Base-by-base conservation (phyloP, 1,284 basidiomycete species). In the Moesziomyces globuligerus region DNA sequence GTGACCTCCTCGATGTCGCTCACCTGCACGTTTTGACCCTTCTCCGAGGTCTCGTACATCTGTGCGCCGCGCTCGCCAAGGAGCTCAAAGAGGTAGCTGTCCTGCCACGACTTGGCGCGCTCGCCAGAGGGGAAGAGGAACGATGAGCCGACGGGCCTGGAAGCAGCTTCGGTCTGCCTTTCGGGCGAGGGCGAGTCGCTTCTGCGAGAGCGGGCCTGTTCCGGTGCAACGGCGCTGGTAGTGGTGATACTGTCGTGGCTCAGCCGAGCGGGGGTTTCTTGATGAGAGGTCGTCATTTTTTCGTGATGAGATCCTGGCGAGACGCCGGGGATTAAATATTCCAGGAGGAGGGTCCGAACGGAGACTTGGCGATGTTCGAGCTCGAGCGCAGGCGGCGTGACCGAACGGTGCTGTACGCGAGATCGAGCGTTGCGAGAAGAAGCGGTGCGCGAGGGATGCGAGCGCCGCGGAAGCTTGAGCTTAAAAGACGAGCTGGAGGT, bases 51-150 rank as follows among this genome's bases (percentile, higher is more conserved):
- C 32, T 67, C 50, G 54, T 67, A 50, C 64, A 62, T 62, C 34
- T 55, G 47, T 4, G 56, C 55, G 28, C 58, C 50, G 24, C 42
- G 51, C 43, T 72, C 55, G 13, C 58, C 68, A 23, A 67, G 51
- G 21, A 67, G 48, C 45, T 72, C 69, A 36, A 72, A 72, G 23
- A 72, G 55, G 45, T 67, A 72, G 45, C 50, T 55, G 44, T 71
- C 68, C 49, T 71, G 68, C 68, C 68, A 71, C 26, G 53, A 52
- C 41, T 72, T 72, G 21, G 64, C 64, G 11, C 59, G 48, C 25
- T 67, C 69, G 34, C 69, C 64, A 4, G 69, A 67, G 15, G 69
- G 69, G 42, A 72, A 72, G 50, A 72, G 64, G 59, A 72, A 72
- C 10, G 69, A 72, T 3, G 26, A 39, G 18, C 62, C 62, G 25